Base-by-base conservation (phyloP, 257 asterid genomes). In the Paulownia fortunei region DNA sequence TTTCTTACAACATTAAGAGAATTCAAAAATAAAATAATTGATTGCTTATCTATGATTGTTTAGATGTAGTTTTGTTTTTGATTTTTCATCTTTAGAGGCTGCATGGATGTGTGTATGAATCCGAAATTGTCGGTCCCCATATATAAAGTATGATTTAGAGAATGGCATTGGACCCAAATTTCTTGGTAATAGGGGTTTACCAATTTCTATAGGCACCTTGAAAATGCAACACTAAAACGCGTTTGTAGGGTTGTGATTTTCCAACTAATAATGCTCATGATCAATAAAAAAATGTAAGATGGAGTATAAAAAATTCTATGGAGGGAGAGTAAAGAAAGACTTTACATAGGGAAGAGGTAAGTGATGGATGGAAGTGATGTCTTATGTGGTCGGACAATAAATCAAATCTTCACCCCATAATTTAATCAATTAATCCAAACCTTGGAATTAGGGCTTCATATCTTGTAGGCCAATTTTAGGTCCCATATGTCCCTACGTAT, bases 321-420 rank as follows among this genome's bases (percentile, higher is more conserved):
- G 34, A 37, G 64, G 15, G 36, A 5, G 13, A 58, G 19, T 16
- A 36, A 70, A 62, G 7, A 75, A 72, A 26, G 68, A 42, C 62
- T 44, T 58, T 61, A 78, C 75, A 64, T 68, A 59, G 85, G 89
- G 83, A 79, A 90, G 82, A 51, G 75, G 59, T 73, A 83, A 79
- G 76, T 69, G 64, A 79, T 86, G 80, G 88, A 79, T 80, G 88
- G 60, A 42, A 70, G 88, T 49, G 87, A 83, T 86, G 90, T 86
- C 91, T 86, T 88, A 85, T 85, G 78, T 88, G 88, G 92, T 88
- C 90, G 92, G 92, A 85, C 71, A 69, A 62, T 65, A 76, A 59
- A 80, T 86, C 66, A 71, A 82, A 73, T 63, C 76, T 51, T 77
- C 77, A 72, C 60, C 66, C 42, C 55, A 69, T 73, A 47, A 47